Evolutionary conservation across 2,329 filamentous ascomycete genomes (phyloP), one percentile per base, ranked within the genome.

Genomic region (Talaromyces rugulosus): DNA sequence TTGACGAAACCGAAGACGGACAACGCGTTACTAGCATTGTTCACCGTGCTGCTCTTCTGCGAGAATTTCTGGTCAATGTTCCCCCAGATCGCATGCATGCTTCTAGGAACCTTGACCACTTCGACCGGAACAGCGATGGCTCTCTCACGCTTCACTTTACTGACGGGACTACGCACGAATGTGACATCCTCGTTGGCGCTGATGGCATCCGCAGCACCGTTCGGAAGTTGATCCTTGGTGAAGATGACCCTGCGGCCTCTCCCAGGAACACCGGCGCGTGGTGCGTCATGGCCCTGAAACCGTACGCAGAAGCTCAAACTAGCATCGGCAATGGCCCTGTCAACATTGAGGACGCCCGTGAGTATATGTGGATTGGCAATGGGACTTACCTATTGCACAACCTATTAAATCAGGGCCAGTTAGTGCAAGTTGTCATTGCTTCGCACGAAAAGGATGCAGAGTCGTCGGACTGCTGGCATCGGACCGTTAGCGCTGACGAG

Each of bases 81-180:
- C 50, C 47, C 18, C 16, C 18, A 1, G 65, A 75, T 56, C 69
- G 76, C 6, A 74, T 74, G 27, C 65, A 75, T 18, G 74, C 71
- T 9, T 71, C 75, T 61, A 69, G 70, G 60, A 68, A 66, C 28
- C 66, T 72, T 14, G 64, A 58, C 14, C 27, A 44, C 2, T 69
- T 69, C 55, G 47, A 59, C 11, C 64, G 67, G 44, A 33, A 56
- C 28, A 6, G 50, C 27, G 47, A 56, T 40, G 62, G 44, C 27
- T 56, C 65, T 75, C 47, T 59, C 4, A 58, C 56, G n/a, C 47
- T 18, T 56, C 54, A 12, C 68, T 77, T 60, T 6, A 42, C 36
- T 0, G 36, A 55, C 18, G 51, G 34, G 4, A 60, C 50, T 23
- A 40, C 16, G 0, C 50, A 54, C 18, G 50, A 59, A 1, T 55